Evolutionary conservation across 108 stramenopile species (phyloP), one percentile per base, ranked within the genome.

Genomic region (Nannochloropsis oceanica): DNA sequence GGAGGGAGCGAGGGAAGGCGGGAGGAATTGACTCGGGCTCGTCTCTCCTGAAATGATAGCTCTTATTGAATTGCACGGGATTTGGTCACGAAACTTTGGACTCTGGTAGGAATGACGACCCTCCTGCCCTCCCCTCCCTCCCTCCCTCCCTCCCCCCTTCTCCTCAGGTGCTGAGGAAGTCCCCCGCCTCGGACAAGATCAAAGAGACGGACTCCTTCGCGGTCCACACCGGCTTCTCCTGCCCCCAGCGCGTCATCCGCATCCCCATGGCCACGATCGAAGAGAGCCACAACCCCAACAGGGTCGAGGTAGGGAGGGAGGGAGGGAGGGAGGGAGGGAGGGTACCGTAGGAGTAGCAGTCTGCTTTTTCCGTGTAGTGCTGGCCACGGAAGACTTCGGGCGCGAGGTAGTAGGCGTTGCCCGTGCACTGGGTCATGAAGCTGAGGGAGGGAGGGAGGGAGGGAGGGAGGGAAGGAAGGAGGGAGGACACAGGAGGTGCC

Each of bases 211-310:
- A 98, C 89, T 85, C 90, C n/a, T 98, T 97, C 89, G 84, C 84
- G 13, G 94, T 96, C 82, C 98, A 99, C 89, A 83, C 92, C 46
- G 92, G 94, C 82, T 98, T 98, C 90, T 86, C 90, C 34, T 92
- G 93, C 90, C 95, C 95, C 88, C 93, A 95, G 95, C 93, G 96
- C 79, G 96, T 96, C 87, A 93, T 99, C 84, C 93, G 97, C 42
- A 95, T 99, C 85, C 98, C 99, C 11, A 98, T 99, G 97, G 99
- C 99, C n/a, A 93, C 94, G 8, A 91, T 99, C 46, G 99, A 99
- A 46, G 93, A 97, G 59, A 90, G 94, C 27, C 94, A 95, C 93
- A 98, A 96, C 92, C 95, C 95, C 34, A 98, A 97, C 90, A 89
- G 95, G 12, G 97, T 99, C 3, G 96, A 98, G 92, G 99, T 50